phyloP scores from a whole-genome alignment of 2,329 filamentous ascomycete species.

The Neofusicoccum kwambonambiense region DNA sequence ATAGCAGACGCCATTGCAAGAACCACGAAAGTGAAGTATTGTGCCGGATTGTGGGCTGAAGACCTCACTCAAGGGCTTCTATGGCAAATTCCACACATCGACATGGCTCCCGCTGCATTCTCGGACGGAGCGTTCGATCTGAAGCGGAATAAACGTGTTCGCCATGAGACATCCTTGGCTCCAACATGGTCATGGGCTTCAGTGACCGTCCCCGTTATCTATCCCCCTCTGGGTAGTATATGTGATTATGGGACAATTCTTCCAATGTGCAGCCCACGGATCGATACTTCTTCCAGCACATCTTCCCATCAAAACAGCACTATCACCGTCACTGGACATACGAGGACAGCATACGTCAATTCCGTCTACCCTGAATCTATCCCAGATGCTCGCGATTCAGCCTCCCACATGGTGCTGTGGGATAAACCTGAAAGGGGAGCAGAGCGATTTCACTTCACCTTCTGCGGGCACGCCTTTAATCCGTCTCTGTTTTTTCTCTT shows the following conservation, averaged over 20 bases:
- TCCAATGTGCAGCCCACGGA: no score
- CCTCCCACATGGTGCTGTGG: conserved; percentile 20
- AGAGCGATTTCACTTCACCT: conserved; percentile 17
- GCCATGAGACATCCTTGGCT: not conserved
- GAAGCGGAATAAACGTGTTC: no score
- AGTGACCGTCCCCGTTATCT: conserved; percentile 17
- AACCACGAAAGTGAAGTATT: not conserved
- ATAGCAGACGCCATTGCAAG: not conserved
- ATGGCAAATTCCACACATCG: not conserved
- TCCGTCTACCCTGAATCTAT: conserved; percentile 25
- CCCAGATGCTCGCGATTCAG: conserved; percentile 20
- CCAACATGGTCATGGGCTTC: conserved; percentile 1
- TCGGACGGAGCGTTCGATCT: no score
- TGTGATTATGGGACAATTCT: not conserved
- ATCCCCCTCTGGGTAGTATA: conserved; percentile 10
- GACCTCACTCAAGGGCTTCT: not conserved
- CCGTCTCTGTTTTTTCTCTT: conserved; percentile 25
- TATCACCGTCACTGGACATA: conserved; percentile 21
- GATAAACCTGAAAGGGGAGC: not conserved
- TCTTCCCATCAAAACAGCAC: conserved; percentile 19
- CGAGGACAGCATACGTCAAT: conserved; percentile 24
- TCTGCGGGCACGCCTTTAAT: conserved; percentile 21
- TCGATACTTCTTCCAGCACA: conserved; percentile 9
- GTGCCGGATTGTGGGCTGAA: not conserved
- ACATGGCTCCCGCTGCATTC: no score